phyloP scores from a whole-genome alignment of 2,329 filamentous ascomycete genomes.

The Graphilbum sp. region DNA sequence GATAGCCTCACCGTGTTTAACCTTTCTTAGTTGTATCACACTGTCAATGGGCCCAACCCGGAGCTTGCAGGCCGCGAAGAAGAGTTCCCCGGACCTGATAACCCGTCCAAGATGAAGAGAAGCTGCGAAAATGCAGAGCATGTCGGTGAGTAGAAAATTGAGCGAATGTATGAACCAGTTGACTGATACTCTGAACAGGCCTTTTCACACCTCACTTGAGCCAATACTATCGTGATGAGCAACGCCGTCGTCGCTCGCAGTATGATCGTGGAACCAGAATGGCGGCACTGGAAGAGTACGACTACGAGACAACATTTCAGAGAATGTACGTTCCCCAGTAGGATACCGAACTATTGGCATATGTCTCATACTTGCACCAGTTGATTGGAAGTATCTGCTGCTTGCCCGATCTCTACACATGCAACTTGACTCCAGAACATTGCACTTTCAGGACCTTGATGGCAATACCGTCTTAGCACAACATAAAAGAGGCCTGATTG shows the following conservation, averaged over 20 bases:
- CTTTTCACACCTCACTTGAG: slow-evolving; percentile 68
- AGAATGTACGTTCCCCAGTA: slow-evolving; percentile 14
- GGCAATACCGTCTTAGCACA: no score
- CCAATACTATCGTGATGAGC: slow-evolving; percentile 57
- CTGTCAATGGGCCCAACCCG: slow-evolving; percentile 28
- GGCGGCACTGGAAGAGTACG: slow-evolving; percentile 48
- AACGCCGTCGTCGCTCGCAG: slow-evolving; percentile 59
- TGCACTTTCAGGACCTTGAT: no score
- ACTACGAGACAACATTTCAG: slow-evolving; percentile 29
- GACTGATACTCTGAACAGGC: no score
- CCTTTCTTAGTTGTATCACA: slow-evolving; percentile 29
- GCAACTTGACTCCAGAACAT: no score
- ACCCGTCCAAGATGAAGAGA: slow-evolving; percentile 72
- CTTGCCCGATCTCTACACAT: no score
- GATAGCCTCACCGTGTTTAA: no score
- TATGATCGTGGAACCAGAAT: slow-evolving; percentile 69
- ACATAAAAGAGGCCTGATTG: no score
- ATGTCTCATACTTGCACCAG: no score
- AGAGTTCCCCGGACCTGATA: slow-evolving; percentile 63
- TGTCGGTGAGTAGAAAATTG: slow-evolving; percentile 51
- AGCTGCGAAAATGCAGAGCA: slow-evolving; percentile 77
- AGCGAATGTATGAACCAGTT: no score
- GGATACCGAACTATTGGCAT: no score
- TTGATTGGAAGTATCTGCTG: no score
- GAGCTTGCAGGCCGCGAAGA: slow-evolving; percentile 54